A percentile compares a stretch with the other conserved stretches of the same genome.
These are phyloP conservation scores for Boletus sensibilis DNA, from an alignment of 768 basidiomycete species.

Conservation along the genomic window DNA sequence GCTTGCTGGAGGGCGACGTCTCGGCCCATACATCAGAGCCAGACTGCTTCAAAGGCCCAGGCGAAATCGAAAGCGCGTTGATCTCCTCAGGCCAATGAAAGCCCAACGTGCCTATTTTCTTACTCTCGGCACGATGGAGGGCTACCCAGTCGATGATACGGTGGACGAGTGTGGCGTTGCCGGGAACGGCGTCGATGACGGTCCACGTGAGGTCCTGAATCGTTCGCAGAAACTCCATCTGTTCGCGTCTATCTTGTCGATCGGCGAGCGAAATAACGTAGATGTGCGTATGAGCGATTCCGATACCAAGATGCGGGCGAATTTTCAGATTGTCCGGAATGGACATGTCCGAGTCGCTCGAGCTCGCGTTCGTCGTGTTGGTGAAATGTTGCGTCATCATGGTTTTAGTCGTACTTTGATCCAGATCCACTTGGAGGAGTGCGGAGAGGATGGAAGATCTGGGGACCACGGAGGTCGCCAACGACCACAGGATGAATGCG, in stretches of 20 bases:
- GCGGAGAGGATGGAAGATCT: constrained; percentile 11
- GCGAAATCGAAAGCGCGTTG: constrained; percentile 24
- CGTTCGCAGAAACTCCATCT: constrained; percentile 56
- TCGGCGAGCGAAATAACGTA: constrained; percentile 61
- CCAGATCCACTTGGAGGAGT: constrained; percentile 19
- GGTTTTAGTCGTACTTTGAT: not conserved
- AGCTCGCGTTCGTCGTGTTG: not conserved
- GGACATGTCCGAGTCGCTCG: not conserved
- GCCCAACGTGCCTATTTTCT: not conserved
- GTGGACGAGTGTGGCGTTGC: constrained; percentile 38
- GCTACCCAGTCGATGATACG: constrained; percentile 46
- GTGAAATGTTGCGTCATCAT: not conserved
- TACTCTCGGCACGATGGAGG: constrained; percentile 1
- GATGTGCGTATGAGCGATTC: constrained; percentile 39
- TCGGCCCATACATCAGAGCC: constrained; percentile 27
- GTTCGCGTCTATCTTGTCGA: constrained; percentile 51
- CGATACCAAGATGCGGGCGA: constrained; percentile 25
- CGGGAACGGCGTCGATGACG: constrained; percentile 49
- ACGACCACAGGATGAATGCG: constrained; percentile 22
- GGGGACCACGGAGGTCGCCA: constrained; percentile 6
- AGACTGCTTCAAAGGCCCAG: constrained; percentile 2
- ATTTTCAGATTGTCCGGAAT: not conserved
- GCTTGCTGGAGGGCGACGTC: not conserved
- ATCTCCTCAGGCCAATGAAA: constrained; percentile 44
- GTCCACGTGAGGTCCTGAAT: constrained; percentile 51